A percentile compares a stretch with the other conserved stretches of the same genome.
Conservation (phyloP, 495 filamentous ascomycete genomes). For the Penicillium arizonense region DNA sequence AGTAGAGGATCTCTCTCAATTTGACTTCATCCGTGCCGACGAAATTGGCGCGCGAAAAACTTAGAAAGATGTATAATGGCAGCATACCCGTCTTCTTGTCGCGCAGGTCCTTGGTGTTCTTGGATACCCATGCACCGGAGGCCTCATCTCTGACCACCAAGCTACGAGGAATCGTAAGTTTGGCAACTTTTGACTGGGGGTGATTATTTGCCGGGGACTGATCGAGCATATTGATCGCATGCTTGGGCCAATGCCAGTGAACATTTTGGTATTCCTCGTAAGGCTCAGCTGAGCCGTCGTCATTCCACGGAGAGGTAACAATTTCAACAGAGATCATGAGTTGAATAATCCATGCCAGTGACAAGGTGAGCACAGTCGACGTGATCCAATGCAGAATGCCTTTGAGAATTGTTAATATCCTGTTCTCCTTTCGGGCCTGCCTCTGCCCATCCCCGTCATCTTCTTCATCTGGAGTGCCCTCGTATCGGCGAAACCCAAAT, state of each 20-base stretch:
- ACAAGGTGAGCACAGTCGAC: slow-evolving; percentile 7
- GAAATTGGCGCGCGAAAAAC: slow-evolving; percentile 15
- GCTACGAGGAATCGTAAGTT: slow-evolving; percentile 9
- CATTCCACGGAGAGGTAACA: slow-evolving; percentile 10
- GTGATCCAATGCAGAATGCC: slow-evolving; percentile 4
- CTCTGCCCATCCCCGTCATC: neutral
- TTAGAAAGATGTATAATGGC: slow-evolving; percentile 10
- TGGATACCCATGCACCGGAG: slow-evolving; percentile 1
- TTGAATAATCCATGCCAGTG: slow-evolving; percentile 12
- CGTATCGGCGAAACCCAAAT: slow-evolving; percentile 5
- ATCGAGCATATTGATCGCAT: slow-evolving; percentile 11
- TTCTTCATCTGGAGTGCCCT: slow-evolving; percentile 3
- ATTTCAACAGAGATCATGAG: slow-evolving; percentile 7
- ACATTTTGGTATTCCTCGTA: slow-evolving; percentile 14
- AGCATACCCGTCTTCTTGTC: slow-evolving; percentile 13
- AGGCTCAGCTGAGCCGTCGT: neutral
- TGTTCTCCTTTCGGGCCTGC: neutral
- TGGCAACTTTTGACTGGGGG: slow-evolving; percentile 8
- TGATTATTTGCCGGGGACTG: slow-evolving; percentile 10
- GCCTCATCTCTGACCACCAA: slow-evolving; percentile 10
- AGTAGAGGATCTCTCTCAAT: slow-evolving; percentile 7
- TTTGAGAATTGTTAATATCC: neutral
- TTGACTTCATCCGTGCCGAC: neutral
- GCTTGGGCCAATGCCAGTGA: slow-evolving; percentile 13
- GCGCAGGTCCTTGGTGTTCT: slow-evolving; percentile 1